Percentiles rank a stretch among this genome's conserved stretches.
phyloP scores from a whole-genome alignment of 495 filamentous ascomycete species.

The Penicillium egyptiacum region DNA sequence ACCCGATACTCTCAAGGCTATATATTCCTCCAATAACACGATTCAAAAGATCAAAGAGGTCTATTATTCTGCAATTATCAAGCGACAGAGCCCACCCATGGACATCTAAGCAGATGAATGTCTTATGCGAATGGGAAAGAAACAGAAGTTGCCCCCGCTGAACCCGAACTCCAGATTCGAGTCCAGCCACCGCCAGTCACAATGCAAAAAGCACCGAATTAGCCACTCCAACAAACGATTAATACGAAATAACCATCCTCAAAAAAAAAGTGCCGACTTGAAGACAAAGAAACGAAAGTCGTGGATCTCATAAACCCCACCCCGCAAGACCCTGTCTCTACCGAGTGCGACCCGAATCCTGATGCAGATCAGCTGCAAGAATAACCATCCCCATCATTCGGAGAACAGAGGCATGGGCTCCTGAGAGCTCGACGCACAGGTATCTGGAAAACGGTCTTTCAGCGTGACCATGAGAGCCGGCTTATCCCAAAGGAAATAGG shows the following conservation, averaged over 20 bases:
- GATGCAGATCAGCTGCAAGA: too few species aligned
- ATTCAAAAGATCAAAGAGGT: too few species aligned
- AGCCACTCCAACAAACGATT: neutral
- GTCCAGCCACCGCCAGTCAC: too few species aligned
- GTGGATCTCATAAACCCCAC: neutral
- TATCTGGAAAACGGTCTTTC: conserved; percentile 8
- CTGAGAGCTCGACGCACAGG: neutral
- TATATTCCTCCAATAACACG: too few species aligned
- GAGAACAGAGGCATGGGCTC: neutral
- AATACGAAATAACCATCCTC: neutral
- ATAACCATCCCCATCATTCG: neutral
- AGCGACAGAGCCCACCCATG: too few species aligned
- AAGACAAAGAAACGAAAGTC: neutral
- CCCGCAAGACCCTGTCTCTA: neutral
- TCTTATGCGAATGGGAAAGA: too few species aligned
- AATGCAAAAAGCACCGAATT: too few species aligned
- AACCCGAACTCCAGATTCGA: too few species aligned
- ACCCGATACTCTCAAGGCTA: too few species aligned
- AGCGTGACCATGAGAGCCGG: conserved; percentile 34
- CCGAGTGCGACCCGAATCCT: neutral
- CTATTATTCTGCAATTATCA: too few species aligned
- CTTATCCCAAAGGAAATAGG: conserved; percentile 49
- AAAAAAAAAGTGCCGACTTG: neutral
- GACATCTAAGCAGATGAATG: too few species aligned
- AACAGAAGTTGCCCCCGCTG: too few species aligned